Conservation (phyloP, 805 yeast species). For the Helenozyma baotianmanensis region DNA sequence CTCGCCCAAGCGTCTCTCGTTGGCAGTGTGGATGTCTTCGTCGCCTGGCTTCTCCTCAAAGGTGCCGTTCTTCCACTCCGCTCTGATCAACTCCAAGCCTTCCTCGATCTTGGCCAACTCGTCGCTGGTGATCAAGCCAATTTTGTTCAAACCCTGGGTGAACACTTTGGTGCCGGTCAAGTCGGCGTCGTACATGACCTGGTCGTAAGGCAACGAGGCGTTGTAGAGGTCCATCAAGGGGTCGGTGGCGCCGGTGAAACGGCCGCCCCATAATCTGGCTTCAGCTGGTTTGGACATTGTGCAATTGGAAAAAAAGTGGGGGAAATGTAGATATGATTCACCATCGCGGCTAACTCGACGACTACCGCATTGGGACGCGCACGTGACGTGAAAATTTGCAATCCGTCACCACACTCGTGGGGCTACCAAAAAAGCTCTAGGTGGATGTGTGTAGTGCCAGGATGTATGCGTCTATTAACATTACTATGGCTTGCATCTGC, state of each 20-base stretch:
- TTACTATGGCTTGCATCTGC: constrained; percentile 88
- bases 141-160: constrained; percentile 77
- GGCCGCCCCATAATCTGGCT: constrained; percentile 93
- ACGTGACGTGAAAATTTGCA: neutral
- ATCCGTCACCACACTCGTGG: no score
- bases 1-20: constrained; percentile 96
- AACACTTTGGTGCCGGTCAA: constrained; percentile 91
- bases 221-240: constrained; percentile 97
- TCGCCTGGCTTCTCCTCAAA: constrained; percentile 83
- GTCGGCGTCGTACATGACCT: constrained; percentile 92
- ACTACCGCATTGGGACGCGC: constrained; percentile 9
- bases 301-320: constrained; percentile 1
- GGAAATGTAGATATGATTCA: constrained; percentile 11
- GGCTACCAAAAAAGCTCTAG: no score
- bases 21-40: constrained; percentile 98
- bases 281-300: constrained; percentile 46
- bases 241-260: constrained; percentile 95
- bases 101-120: constrained; percentile 79
- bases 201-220: constrained; percentile 94
- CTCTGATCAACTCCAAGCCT: constrained; percentile 67
- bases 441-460: no score
- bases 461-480: no score
- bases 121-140: constrained; percentile 65
- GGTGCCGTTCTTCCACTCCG: constrained; percentile 72
- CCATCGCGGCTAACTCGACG: constrained; percentile 20